These are phyloP conservation scores for Phoenix dactylifera DNA, from an alignment of 176 grass and related monocot genomes.

Conservation along the genomic window DNA sequence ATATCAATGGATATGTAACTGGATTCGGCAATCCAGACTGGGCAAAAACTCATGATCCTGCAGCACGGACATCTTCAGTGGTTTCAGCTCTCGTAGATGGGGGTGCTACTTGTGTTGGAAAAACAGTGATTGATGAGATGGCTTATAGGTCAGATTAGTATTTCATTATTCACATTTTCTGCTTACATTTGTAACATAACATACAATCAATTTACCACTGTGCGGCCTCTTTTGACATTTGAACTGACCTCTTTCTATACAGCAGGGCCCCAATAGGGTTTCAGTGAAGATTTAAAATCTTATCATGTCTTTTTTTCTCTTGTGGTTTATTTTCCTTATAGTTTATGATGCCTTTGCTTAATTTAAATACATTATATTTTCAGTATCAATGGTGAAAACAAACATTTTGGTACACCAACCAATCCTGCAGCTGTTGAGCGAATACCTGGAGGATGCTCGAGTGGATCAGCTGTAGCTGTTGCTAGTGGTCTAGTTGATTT, in stretches of 20 bases:
- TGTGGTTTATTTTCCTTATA: neutral
- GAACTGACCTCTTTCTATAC: neutral
- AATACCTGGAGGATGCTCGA: constrained; percentile 89
- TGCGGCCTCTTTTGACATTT: neutral
- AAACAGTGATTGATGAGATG: constrained; percentile 92
- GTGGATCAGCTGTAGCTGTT: constrained; percentile 92
- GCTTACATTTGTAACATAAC: too few species aligned
- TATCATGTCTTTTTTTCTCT: neutral
- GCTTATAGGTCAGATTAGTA: constrained; percentile 57
- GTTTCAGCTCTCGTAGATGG: constrained; percentile 67
- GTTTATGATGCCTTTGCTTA: constrained; percentile 3
- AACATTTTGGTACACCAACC: constrained; percentile 66
- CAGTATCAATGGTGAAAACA: constrained; percentile 91
- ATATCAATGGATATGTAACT: constrained; percentile 55
- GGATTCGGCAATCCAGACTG: constrained; percentile 81
- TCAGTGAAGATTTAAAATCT: too few species aligned
- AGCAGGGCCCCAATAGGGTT: too few species aligned
- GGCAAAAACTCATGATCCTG: constrained; percentile 49
- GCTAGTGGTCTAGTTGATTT: constrained; percentile 84
- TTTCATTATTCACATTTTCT: neutral
- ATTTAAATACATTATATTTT: constrained; percentile 15
- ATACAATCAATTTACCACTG: too few species aligned
- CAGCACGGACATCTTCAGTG: constrained; percentile 45
- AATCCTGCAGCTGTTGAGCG: constrained; percentile 55
- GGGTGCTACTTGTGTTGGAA: constrained; percentile 83